Base-by-base conservation (phyloP, 495 filamentous ascomycete genomes). In the Penicillium ochrochloron region DNA sequence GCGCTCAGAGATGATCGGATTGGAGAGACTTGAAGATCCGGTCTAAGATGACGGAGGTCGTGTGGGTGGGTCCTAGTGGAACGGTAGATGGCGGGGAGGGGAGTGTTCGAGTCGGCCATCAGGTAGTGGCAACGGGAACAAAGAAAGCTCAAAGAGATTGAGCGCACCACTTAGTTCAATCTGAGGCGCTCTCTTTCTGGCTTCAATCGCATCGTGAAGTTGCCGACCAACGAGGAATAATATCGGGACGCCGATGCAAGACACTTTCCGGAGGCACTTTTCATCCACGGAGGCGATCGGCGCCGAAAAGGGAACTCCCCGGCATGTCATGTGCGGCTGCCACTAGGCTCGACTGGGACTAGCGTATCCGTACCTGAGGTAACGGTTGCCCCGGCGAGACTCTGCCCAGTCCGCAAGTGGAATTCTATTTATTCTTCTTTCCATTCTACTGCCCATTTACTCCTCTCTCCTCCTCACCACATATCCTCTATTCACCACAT, bases 401-500 rank as follows among this genome's bases (percentile, higher is more conserved):
- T 64, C 67, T 70, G 65, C 62, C 71, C 67, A 69, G 66, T 69
- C 71, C 73, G 71, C 56, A 59, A 64, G 53, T 54, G 59, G 74
- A 63, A 54, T 68, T 72, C 64, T 81, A 81, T 81, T 79, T 81
- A 81, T 77, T 77, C 78, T 77, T 76, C 78, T 42, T 48, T 48
- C 48, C 48, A 54, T 54, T 62, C 48, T 54, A n/a, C 59, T 42
- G 14, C 25, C 25, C 25, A n/a, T n/a, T 11, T 2, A 63, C 62
- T 59, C 39, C 62, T 59, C 59, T 66, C 65, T 62, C 65, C 63
- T 68, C 69, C 63, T 71, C 61, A 39, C 37, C 65, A 57, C 29
- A 60, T 60, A 62, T 66, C 57, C 56, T 70, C 67, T 71, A 68
- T 68, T 65, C 65, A 60, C 65, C 76, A 66, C 66, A 70, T 74